Percentiles rank a stretch among this genome's conserved stretches.
phyloP scores from a whole-genome alignment of 345 rosid genomes.

The Pistacia atlantica region DNA sequence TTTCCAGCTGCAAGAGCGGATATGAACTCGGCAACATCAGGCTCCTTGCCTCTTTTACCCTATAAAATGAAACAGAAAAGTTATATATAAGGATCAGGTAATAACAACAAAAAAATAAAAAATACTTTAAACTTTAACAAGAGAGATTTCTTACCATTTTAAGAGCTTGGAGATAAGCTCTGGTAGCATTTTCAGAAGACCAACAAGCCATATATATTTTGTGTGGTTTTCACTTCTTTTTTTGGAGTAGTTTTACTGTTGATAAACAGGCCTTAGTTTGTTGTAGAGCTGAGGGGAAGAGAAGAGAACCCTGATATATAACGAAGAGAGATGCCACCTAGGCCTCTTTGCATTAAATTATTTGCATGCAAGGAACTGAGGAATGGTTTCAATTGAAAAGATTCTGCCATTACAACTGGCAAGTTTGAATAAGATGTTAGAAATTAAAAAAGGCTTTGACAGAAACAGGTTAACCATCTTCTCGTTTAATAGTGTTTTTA shows the following conservation, averaged over 20 bases:
- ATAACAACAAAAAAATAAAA: too few relatives aligned
- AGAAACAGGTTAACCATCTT: slow-evolving; percentile 14
- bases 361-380: slow-evolving; percentile 28
- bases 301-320: not conserved
- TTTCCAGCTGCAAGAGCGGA: slow-evolving; percentile 62
- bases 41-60: slow-evolving; percentile 48
- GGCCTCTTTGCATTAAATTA: slow-evolving; percentile 19
- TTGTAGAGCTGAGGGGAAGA: not conserved
- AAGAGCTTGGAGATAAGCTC: slow-evolving; percentile 53
- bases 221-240: not conserved
- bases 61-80: slow-evolving; percentile 5
- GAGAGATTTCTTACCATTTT: slow-evolving; percentile 36
- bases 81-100: not conserved
- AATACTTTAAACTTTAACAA: not conserved
- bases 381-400: slow-evolving; percentile 25
- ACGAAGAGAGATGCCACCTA: not conserved
- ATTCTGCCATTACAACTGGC: slow-evolving; percentile 25
- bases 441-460: slow-evolving; percentile 1
- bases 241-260: not conserved
- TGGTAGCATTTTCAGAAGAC: slow-evolving; percentile 65
- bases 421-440: not conserved
- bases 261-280: not conserved
- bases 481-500: not conserved
- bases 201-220: slow-evolving; percentile 34
- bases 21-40: slow-evolving; percentile 58